A percentile compares a stretch with the other conserved stretches of the same genome.
These are phyloP conservation scores for Phlyctochytrium arcticum DNA, from an alignment of 192 early-diverging fungal species.

Conservation along the genomic window DNA sequence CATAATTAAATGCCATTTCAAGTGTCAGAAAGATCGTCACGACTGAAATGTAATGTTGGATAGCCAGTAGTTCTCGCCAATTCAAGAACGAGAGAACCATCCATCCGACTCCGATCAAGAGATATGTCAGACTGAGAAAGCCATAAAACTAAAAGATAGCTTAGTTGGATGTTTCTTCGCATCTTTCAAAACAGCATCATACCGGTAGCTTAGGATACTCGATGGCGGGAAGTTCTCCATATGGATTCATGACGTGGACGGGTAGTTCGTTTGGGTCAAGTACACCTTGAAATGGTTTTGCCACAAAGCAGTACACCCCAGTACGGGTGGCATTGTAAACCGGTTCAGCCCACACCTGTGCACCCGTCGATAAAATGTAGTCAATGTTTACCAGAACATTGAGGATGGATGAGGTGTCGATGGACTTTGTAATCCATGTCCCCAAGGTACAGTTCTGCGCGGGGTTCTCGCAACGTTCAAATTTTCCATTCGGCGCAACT, in stretches of 20 bases:
- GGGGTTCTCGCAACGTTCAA: no score
- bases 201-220: constrained; percentile 83
- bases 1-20: constrained; percentile 93
- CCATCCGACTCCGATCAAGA: constrained; percentile 74
- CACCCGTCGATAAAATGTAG: no score
- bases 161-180: background rate
- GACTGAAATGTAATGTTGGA: constrained; percentile 87
- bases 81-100: constrained; percentile 68
- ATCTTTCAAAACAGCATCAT: background rate
- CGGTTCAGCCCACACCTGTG: no score
- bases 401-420: constrained; percentile 20
- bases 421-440: constrained; percentile 29
- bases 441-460: no score
- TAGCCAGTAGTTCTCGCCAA: constrained; percentile 84
- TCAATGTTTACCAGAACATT: constrained; percentile 25
- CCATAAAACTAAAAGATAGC: constrained; percentile 66
- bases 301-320: constrained; percentile 81
- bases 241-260: constrained; percentile 69
- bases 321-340: constrained; percentile 66
- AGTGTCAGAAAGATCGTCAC: constrained; percentile 82
- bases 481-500: constrained; percentile 7
- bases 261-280: constrained; percentile 40
- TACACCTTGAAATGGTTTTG: constrained; percentile 33
- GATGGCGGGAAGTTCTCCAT: constrained; percentile 77
- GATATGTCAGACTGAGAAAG: constrained; percentile 67